A percentile compares a stretch with the other conserved stretches of the same genome.
phyloP scores from a whole-genome alignment of 805 yeast genomes.

The Pichia californica region DNA sequence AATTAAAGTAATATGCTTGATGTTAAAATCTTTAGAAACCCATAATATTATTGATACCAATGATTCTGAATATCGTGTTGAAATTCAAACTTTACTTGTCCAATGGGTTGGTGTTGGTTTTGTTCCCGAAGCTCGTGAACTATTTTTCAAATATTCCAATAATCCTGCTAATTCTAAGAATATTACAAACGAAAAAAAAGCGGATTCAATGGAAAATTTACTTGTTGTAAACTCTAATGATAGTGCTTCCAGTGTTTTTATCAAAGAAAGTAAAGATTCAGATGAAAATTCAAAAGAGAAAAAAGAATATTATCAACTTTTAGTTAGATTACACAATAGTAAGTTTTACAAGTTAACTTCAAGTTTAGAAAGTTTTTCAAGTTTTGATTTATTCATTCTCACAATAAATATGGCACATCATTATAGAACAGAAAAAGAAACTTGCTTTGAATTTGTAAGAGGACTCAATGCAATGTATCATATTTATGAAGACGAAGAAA shows the following conservation, averaged over 20 bases:
- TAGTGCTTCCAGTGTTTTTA: too few species aligned
- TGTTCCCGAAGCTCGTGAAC: constrained; percentile 54
- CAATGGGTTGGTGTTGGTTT: constrained; percentile 52
- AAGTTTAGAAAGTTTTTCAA: constrained; percentile 7
- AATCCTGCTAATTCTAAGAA: too few species aligned
- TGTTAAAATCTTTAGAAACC: constrained; percentile 48
- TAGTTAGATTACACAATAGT: neutral
- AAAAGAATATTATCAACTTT: neutral
- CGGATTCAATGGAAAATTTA: neutral
- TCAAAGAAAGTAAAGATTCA: neutral
- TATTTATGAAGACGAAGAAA: constrained; percentile 10
- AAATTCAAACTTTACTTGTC: constrained; percentile 52
- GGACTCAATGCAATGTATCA: constrained; percentile 19
- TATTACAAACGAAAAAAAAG: neutral
- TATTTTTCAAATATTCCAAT: constrained; percentile 31
- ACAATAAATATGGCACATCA: constrained; percentile 17
- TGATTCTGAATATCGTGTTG: constrained; percentile 49
- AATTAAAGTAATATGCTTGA: constrained; percentile 52
- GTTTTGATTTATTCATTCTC: constrained; percentile 14
- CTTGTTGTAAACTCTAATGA: neutral
- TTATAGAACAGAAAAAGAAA: constrained; percentile 15
- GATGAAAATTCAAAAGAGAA: neutral
- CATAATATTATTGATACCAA: constrained; percentile 36
- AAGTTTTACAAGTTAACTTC: constrained; percentile 5
- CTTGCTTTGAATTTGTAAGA: constrained; percentile 18